Conservation (phyloP, 108 stramenopile genomes). For the Seminavis robusta region DNA sequence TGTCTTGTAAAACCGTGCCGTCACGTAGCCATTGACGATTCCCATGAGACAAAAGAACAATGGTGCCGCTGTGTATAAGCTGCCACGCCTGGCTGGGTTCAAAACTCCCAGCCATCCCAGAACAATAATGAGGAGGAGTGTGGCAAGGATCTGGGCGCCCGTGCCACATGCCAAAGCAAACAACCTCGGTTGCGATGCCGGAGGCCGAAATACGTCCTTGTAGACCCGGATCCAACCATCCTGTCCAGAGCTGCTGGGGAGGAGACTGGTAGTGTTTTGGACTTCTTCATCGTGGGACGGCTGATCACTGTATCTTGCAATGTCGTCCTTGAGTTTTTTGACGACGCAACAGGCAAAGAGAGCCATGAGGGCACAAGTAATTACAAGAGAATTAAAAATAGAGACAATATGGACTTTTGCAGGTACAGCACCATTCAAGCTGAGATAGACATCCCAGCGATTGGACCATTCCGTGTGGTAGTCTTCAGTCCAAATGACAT, state of each 20-base stretch:
- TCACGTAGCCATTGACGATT: constrained; percentile 86
- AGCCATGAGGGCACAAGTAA: constrained; percentile 89
- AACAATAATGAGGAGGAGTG: constrained; percentile 84
- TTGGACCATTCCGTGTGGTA: constrained; percentile 88
- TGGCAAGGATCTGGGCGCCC: constrained; percentile 88
- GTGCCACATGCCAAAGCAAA: constrained; percentile 87
- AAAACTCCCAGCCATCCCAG: constrained; percentile 95
- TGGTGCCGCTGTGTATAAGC: constrained; percentile 92
- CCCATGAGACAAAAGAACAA: constrained; percentile 96
- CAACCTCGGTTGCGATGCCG: constrained; percentile 76
- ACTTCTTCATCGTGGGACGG: constrained; percentile 91
- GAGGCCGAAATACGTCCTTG: constrained; percentile 96
- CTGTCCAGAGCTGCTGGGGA: constrained; percentile 64
- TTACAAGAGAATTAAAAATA: constrained; percentile 91
- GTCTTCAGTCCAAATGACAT: constrained; percentile 90
- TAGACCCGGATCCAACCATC: constrained; percentile 99
- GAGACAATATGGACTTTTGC: constrained; percentile 92
- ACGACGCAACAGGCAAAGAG: constrained; percentile 95
- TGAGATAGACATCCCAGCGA: constrained; percentile 97
- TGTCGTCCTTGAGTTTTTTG: constrained; percentile 85
- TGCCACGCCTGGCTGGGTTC: constrained; percentile 93
- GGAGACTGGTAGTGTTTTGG: constrained; percentile 72
- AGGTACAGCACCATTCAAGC: constrained; percentile 89
- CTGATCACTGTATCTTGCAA: constrained; percentile 81
- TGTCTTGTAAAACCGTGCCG: constrained; percentile 96